Base-by-base conservation (phyloP, 2,329 filamentous ascomycete genomes). In the Neopestalotiopsis clavispora region DNA sequence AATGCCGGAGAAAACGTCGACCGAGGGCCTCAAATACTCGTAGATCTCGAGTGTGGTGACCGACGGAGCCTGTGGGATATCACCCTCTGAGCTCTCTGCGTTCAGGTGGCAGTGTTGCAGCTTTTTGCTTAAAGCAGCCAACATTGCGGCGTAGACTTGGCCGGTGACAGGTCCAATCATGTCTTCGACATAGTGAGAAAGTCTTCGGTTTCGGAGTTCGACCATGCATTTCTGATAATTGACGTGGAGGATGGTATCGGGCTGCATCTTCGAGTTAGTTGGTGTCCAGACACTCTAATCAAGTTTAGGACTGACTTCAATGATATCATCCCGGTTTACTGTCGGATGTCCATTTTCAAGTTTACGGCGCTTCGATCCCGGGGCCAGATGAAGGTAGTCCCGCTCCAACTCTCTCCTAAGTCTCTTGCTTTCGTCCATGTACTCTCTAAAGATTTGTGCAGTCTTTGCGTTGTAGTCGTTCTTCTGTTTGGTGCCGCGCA, bases 201-300 rank as follows among this genome's bases (percentile, higher is more conserved):
- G 89, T 23, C 90, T 89, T 72, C 91, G 87, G 74, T 94, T 97
- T 68, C 95, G 93, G 71, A 97, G 85, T 64, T 93, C 90, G 10
- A 98, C 93, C 6, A 91, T 84, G 69, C 94, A 93, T 79, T 95
- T 97, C 68, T 95, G 92, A 75, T 94, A 91, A 77, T 97, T 98
- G 67, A 98, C 85, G 34, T 91, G 89, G 63, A 98, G 84, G 45
- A 95, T 86, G 72, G 94, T 84, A 69, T 92, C 88, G 64, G 89
- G 87, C 91, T 97, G 76, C 1, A 68, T 57, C 4, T 38, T 34
- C 65, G 23, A 74, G 80, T 73, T 82, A 77, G 64, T 56, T 72
- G 62, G 70, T 14, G 17, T n/a, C 57, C 9, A n/a, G 17, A 30
- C 14, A 32, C n/a, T 38, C 17, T 14, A n/a, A 66, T 32, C 52